Conservation (phyloP, 371 early-diverging fungal species). For the Smittium mucronatum region DNA sequence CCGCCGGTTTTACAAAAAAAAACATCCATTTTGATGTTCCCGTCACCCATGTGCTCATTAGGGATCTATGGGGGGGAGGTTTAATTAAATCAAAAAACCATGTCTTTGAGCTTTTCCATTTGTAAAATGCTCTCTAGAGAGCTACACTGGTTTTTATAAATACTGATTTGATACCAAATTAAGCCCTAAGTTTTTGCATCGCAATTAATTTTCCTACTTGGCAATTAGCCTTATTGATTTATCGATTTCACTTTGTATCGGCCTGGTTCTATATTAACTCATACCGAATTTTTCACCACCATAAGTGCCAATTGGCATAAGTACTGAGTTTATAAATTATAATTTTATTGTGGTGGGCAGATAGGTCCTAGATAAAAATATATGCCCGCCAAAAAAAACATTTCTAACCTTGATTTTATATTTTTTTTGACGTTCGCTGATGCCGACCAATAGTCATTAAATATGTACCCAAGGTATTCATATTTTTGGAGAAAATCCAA, state of each 20-base stretch:
- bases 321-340: background rate
- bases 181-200: background rate
- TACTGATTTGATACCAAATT: constrained; percentile 1
- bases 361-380: background rate
- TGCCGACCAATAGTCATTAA: background rate
- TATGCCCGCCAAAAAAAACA: background rate
- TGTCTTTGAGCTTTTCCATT: background rate
- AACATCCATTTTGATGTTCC: background rate
- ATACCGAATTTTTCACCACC: background rate
- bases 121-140: background rate
- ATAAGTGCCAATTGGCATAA: background rate
- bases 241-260: constrained; percentile 4
- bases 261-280: background rate
- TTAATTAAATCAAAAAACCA: background rate
- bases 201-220: background rate
- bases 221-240: constrained; percentile 1
- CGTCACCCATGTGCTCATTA: background rate
- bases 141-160: background rate
- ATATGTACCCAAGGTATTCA: background rate
- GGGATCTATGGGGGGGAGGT: background rate
- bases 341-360: background rate
- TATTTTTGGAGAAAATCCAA: background rate
- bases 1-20: background rate
- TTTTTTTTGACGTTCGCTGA: background rate
- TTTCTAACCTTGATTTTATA: background rate